Evolutionary conservation across 345 rosid species (phyloP), one percentile per base, ranked within the genome.

Genomic region (Trapa bicornis): DNA sequence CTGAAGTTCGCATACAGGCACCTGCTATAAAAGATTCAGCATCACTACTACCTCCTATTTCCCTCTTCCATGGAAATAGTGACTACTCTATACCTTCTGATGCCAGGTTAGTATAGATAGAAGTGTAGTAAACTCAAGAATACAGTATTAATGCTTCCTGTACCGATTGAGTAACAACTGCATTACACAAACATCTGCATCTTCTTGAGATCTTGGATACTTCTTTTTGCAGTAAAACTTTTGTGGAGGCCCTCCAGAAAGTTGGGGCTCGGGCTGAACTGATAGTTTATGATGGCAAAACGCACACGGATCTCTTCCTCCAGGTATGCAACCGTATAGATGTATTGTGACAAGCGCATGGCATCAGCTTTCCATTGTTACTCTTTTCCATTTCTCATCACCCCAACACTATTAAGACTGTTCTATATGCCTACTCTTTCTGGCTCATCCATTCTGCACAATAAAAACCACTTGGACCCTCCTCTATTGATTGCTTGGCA

Each of bases 251-350:
- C 76, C 92, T 94, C 63, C 80, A 63, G 75, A 80, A 57, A 43
- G 83, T 67, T 37, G 95, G 92, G 57, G 96, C 80, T 61, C 74
- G 80, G 64, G 86, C 86, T 6, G 87, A 87, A 38, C 37, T 86
- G 35, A 75, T 87, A 60, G 64, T 91, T 64, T 89, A 87, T 57
- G 65, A 85, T 35, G 97, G 96, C 70, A 94, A 94, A 75, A 79
- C 91, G 65, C 99, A 91, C 71, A 94, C 99, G 1, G 99, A 94
- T 74, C 76, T 94, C 70, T 94, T 94, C 76, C 86, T 94, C 71
- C 99, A 93, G 84, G 98, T 88, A 73, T 78, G 78, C 76, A 56
- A 47, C 61, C 15, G 3, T 72, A 47, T 10, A 8, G 47, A 57
- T 52, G 53, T 62, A 37, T 45, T 41, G 39, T 70, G 29, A 58